Conservation (phyloP, 2,329 filamentous ascomycete species). For the Fusarium tanahbumbuense region DNA sequence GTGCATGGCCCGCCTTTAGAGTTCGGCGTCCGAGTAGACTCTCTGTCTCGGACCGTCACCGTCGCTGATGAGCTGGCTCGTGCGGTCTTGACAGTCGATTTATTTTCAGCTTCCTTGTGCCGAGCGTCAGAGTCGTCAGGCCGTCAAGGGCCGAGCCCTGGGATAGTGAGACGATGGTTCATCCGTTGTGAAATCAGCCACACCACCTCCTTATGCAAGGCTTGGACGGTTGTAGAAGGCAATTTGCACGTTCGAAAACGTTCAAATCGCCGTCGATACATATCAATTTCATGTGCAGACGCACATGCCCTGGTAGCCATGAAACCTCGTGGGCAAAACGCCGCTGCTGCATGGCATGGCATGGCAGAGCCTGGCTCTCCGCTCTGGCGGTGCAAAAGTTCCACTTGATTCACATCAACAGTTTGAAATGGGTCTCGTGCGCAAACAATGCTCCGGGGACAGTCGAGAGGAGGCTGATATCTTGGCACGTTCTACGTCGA, state of each 20-base stretch:
- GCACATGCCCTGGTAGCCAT: conserved; percentile 14
- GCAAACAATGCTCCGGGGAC: conserved; percentile 11
- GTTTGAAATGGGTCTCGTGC: conserved; percentile 30
- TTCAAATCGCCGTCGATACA: conserved; percentile 14
- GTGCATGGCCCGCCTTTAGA: conserved; percentile 10
- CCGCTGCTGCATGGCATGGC: conserved; percentile 20
- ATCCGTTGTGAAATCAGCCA: conserved; percentile 21
- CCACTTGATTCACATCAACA: conserved; percentile 25
- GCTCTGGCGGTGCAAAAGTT: conserved; percentile 38
- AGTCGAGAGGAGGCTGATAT: conserved; percentile 14
- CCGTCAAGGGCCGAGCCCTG: conserved; percentile 26
- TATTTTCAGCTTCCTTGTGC: conserved; percentile 6
- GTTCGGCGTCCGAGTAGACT: conserved; percentile 26
- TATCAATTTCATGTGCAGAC: neutral
- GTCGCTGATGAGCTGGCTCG: conserved; percentile 25
- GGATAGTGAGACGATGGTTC: conserved; percentile 16
- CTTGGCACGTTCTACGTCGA: conserved; percentile 27
- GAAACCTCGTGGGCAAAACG: conserved; percentile 11
- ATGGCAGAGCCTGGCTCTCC: conserved; percentile 24
- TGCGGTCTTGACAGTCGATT: conserved; percentile 28
- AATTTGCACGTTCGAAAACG: conserved; percentile 15
- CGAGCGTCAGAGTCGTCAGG: conserved; percentile 15
- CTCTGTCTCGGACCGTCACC: conserved; percentile 29
- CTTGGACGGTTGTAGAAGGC: conserved; percentile 39
- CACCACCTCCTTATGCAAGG: conserved; percentile 24